Percentiles rank a stretch among this genome's conserved stretches.
phyloP scores from a whole-genome alignment of 495 filamentous ascomycete species.

The Haplographium delicatum region DNA sequence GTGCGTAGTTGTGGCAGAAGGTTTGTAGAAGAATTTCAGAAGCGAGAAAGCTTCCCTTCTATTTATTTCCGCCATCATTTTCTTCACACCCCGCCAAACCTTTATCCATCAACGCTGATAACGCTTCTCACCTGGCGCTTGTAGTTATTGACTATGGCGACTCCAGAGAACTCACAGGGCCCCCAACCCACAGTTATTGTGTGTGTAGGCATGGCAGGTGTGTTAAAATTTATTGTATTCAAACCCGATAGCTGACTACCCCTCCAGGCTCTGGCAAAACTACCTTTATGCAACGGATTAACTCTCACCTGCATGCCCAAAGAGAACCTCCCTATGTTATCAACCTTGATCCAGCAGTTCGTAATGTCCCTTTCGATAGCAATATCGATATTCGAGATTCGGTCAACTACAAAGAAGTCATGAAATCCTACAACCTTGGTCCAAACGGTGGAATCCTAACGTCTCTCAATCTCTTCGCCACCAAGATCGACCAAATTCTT shows the following conservation, averaged over 20 bases:
- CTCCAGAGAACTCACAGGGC: constrained; percentile 5
- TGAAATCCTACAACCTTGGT: constrained; percentile 97
- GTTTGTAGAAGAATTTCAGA: background rate
- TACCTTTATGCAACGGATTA: constrained; percentile 97
- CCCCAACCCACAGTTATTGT: constrained; percentile 61
- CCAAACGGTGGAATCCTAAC: constrained; percentile 98
- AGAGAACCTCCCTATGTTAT: constrained; percentile 81
- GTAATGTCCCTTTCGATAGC: constrained; percentile 90
- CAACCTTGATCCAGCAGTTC: constrained; percentile 94
- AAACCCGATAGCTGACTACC: background rate
- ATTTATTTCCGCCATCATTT: constrained; percentile 13
- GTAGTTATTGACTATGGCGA: constrained; percentile 18
- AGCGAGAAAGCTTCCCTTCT: constrained; percentile 30
- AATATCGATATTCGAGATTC: constrained; percentile 99
- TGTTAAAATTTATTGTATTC: constrained; percentile 12
- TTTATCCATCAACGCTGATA: background rate
- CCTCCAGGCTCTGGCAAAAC: constrained; percentile 84
- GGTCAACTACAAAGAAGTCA: constrained; percentile 99
- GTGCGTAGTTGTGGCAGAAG: background rate
- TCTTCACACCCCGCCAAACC: constrained; percentile 18
- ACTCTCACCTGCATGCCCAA: constrained; percentile 76
- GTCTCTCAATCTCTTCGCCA: constrained; percentile 91
- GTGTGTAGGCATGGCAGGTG: constrained; percentile 94
- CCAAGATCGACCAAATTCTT: constrained; percentile 94
- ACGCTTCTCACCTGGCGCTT: no score